Evolutionary conservation across 225 moss, liverwort and hornwort species (phyloP).

Genomic region (Asterella californica): DNA sequence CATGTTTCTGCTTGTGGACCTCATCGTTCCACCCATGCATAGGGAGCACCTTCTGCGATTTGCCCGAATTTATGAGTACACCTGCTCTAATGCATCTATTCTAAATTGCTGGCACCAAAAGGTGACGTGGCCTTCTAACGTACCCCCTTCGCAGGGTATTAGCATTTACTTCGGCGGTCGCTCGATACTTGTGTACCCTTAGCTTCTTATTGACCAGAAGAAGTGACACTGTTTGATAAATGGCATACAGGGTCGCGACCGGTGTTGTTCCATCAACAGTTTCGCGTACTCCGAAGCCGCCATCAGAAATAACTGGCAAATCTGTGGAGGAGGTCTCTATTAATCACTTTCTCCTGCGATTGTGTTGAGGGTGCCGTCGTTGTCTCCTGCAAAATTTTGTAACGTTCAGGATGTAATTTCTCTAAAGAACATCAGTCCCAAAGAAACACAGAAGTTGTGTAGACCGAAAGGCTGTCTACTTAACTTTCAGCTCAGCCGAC

Average conservation of each 20-base stretch:
- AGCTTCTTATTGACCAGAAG: background rate
- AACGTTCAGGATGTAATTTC: background rate
- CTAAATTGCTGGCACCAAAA: background rate
- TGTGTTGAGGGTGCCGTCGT: background rate
- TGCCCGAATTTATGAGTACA: too few species aligned
- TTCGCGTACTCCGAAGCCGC: slow-evolving; percentile 64
- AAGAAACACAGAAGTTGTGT: background rate
- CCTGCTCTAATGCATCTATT: too few species aligned
- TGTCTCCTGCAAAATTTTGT: background rate
- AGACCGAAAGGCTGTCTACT: background rate
- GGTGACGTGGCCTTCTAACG: background rate
- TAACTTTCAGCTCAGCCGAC: background rate
- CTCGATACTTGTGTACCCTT: background rate
- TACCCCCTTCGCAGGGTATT: background rate
- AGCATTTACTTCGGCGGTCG: background rate
- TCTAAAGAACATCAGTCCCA: background rate
- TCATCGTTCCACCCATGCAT: too few species aligned
- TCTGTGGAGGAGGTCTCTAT: slow-evolving; percentile 68
- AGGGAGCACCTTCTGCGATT: too few species aligned
- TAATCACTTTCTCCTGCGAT: background rate
- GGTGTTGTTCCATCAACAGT: slow-evolving; percentile 34
- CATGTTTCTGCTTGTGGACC: too few species aligned
- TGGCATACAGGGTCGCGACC: slow-evolving; percentile 19
- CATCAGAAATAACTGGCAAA: slow-evolving; percentile 86
- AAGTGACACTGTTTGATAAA: background rate